Evolutionary conservation across 495 filamentous ascomycete species (phyloP).

Genomic region (Penicillium goetzii): DNA sequence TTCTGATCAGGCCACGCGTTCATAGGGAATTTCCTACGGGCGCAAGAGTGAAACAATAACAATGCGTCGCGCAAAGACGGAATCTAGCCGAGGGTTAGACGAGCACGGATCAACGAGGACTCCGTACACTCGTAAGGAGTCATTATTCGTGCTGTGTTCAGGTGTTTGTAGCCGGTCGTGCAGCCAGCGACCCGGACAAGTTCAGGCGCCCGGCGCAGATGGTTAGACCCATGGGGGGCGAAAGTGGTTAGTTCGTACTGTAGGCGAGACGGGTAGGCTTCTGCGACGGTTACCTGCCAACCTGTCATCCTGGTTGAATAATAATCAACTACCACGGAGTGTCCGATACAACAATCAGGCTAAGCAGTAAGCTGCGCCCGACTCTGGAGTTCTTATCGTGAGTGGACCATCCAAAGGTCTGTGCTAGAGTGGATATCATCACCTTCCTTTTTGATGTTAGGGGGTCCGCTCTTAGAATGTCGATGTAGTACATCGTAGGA

Average conservation of each 20-base stretch:
- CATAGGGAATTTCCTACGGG: background rate
- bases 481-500: background rate
- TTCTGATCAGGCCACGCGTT: background rate
- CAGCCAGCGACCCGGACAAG: background rate
- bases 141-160: background rate
- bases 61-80: background rate
- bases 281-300: background rate
- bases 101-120: conserved; percentile 1
- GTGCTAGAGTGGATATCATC: background rate
- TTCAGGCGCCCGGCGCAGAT: too few species aligned
- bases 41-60: background rate
- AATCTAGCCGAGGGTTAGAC: background rate
- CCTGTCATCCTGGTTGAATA: background rate
- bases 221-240: background rate
- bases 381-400: background rate
- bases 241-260: background rate
- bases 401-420: background rate
- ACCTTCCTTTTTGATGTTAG: background rate
- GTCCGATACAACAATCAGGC: background rate
- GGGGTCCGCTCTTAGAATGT: background rate
- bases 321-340: background rate
- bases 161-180: background rate
- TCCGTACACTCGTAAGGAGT: background rate
- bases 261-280: background rate
- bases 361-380: background rate